Conservation (phyloP, 2,329 filamentous ascomycete species). For the Coniochaeta prunicola region DNA sequence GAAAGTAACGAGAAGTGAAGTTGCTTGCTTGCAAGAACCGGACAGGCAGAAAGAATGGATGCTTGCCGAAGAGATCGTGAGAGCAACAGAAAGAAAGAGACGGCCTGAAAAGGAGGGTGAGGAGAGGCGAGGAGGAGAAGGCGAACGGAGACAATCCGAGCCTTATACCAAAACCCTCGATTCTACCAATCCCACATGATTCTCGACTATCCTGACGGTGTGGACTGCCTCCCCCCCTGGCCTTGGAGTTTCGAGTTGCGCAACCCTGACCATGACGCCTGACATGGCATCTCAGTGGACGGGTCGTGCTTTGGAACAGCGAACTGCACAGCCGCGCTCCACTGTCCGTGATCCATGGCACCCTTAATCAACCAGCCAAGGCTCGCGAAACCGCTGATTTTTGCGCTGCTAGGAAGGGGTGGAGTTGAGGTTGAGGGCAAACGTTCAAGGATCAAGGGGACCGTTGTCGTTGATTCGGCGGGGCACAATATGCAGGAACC, state of each 20-base stretch:
- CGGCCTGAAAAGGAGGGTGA: constrained; percentile 1
- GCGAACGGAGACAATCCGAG: not conserved
- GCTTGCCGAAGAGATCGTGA: not conserved
- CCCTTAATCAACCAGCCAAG: not conserved
- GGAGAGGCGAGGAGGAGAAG: not conserved
- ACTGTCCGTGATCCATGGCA: not conserved
- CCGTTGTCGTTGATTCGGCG: not conserved
- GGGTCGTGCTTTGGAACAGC: not conserved
- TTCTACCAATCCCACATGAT: not conserved
- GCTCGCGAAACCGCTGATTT: not conserved
- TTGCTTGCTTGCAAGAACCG: not conserved
- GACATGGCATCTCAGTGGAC: not conserved
- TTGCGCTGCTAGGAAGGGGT: not conserved
- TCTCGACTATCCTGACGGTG: not conserved
- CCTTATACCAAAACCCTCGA: not conserved
- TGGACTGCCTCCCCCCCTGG: not conserved
- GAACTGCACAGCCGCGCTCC: not conserved
- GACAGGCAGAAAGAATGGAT: constrained; percentile 3
- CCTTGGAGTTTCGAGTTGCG: constrained; percentile 1
- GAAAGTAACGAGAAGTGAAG: not conserved
- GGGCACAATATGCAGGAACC: constrained; percentile 1
- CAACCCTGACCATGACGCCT: not conserved
- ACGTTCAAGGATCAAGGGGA: not conserved
- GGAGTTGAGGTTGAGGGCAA: not conserved
- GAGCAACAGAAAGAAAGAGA: not conserved